Evolutionary conservation across 768 basidiomycete genomes (phyloP).

Genomic region (Auricularia sp.): DNA sequence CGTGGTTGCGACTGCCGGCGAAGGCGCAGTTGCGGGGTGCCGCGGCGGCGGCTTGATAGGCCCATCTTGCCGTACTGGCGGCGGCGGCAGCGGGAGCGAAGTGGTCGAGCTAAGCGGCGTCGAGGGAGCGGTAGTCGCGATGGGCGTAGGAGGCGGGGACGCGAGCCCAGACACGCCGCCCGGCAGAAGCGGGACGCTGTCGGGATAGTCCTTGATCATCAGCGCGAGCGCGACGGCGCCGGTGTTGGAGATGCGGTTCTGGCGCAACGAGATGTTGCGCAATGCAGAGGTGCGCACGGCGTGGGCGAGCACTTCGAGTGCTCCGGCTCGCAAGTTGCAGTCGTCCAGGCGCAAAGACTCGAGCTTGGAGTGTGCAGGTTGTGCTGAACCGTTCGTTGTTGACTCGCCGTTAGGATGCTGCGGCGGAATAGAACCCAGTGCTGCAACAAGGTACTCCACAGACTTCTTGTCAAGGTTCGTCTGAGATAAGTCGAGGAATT

Average conservation of each 20-base stretch:
- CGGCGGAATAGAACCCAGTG: slow-evolving; percentile 33
- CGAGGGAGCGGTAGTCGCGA: slow-evolving; percentile 24
- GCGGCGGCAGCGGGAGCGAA: slow-evolving; percentile 14
- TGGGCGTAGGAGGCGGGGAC: slow-evolving; percentile 15
- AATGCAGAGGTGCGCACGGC: slow-evolving; percentile 75
- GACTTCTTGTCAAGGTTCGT: slow-evolving; percentile 76
- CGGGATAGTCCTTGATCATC: slow-evolving; percentile 95
- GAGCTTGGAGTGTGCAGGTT: slow-evolving; percentile 31
- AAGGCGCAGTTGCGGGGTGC: slow-evolving; percentile 34
- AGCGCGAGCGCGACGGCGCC: slow-evolving; percentile 88
- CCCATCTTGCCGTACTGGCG: slow-evolving; percentile 24
- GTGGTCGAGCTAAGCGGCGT: slow-evolving; percentile 23
- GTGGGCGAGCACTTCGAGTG: slow-evolving; percentile 73
- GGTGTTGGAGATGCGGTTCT: slow-evolving; percentile 74
- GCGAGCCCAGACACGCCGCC: slow-evolving; percentile 11
- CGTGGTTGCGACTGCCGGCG: slow-evolving; percentile 43
- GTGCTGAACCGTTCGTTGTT: slow-evolving; percentile 4
- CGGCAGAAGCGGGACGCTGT: slow-evolving; percentile 37
- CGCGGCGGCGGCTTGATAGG: slow-evolving; percentile 39
- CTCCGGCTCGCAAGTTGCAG: slow-evolving; percentile 61
- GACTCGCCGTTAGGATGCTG: slow-evolving; percentile 10
- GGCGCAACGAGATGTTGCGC: slow-evolving; percentile 79
- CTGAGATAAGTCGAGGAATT: slow-evolving; percentile 86
- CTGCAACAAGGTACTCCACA: slow-evolving; percentile 69
- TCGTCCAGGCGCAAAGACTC: slow-evolving; percentile 83